Percentiles rank a stretch among this genome's conserved stretches.
Conservation (phyloP, 1,139 yeast genomes). For the Schizosaccharomyces versatilis region DNA sequence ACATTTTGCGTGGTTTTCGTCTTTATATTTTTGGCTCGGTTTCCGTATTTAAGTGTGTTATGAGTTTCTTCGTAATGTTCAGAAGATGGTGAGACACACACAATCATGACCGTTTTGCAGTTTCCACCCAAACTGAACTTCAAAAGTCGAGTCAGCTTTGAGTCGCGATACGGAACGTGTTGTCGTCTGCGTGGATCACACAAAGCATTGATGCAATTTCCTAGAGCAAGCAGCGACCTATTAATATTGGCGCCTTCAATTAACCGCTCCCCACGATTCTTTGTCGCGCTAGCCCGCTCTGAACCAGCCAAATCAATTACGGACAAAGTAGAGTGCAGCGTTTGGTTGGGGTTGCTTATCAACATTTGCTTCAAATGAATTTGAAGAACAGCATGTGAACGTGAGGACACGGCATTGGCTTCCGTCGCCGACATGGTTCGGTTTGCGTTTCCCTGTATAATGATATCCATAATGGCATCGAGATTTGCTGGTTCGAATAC, state of each 20-base stretch:
- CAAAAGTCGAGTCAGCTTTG: slow-evolving; percentile 40
- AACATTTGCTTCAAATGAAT: slow-evolving; percentile 28
- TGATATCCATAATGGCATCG: slow-evolving; percentile 37
- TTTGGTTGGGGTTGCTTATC: slow-evolving; percentile 23
- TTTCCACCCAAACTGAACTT: slow-evolving; percentile 54
- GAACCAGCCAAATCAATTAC: slow-evolving; percentile 92
- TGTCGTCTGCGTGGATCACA: slow-evolving; percentile 46
- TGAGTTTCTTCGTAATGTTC: slow-evolving; percentile 51
- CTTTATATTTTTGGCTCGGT: slow-evolving; percentile 77
- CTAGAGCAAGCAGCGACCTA: slow-evolving; percentile 70
- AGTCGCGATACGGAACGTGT: slow-evolving; percentile 23
- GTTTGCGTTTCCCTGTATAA: slow-evolving; percentile 47
- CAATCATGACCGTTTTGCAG: slow-evolving; percentile 50
- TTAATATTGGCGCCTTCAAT: slow-evolving; percentile 86
- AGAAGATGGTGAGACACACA: slow-evolving; percentile 61
- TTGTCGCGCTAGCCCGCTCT: slow-evolving; percentile 64
- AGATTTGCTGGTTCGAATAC: slow-evolving; percentile 33
- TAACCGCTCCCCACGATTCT: slow-evolving; percentile 35
- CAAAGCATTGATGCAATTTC: slow-evolving; percentile 81
- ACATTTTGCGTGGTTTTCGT: slow-evolving; percentile 59
- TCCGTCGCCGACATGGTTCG: slow-evolving; percentile 78
- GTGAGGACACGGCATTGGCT: slow-evolving; percentile 57
- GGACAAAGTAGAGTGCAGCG: slow-evolving; percentile 40
- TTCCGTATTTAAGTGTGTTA: slow-evolving; percentile 76
- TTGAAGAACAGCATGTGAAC: slow-evolving; percentile 79